Evolutionary conservation across 805 yeast species (phyloP).

Genomic region (Teunomyces aglyptinius): DNA sequence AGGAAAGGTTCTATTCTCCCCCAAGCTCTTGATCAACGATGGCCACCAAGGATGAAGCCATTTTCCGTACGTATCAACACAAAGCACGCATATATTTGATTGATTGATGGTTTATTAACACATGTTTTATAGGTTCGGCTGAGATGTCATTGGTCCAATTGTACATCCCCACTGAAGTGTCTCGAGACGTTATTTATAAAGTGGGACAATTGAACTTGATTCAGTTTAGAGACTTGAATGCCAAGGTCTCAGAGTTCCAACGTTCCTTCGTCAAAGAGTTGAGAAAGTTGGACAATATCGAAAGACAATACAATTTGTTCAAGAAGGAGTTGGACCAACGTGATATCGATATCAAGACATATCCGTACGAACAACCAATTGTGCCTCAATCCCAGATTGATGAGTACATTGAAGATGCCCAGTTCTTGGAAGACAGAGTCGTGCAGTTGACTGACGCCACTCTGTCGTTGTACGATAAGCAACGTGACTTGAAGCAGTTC

Average conservation of each 20-base stretch:
- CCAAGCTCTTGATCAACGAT: conserved; percentile 7
- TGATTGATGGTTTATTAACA: conserved; percentile 9
- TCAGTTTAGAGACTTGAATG: conserved; percentile 83
- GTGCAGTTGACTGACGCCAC: conserved; percentile 67
- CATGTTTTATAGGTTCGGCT: conserved; percentile 65
- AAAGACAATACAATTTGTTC: conserved; percentile 63
- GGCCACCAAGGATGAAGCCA: conserved; percentile 43
- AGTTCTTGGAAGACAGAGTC: conserved; percentile 70
- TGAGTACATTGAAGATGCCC: conserved; percentile 61
- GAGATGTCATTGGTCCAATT: conserved; percentile 93
- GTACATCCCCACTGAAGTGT: conserved; percentile 85
- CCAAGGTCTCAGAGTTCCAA: conserved; percentile 79
- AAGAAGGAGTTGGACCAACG: conserved; percentile 51
- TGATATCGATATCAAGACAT: conserved; percentile 36
- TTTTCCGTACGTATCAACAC: conserved; percentile 39
- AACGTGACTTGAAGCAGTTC: conserved; percentile 67
- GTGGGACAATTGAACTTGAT: conserved; percentile 84
- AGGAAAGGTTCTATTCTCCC: background rate
- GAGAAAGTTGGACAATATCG: conserved; percentile 78
- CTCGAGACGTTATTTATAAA: conserved; percentile 81
- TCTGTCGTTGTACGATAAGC: conserved; percentile 59
- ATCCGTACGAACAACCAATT: conserved; percentile 32
- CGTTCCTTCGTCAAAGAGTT: conserved; percentile 87
- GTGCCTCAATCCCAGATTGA: conserved; percentile 64
- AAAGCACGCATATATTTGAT: background rate